Evolutionary conservation across 257 asterid genomes (phyloP).

Genomic region (Coffea canephora): DNA sequence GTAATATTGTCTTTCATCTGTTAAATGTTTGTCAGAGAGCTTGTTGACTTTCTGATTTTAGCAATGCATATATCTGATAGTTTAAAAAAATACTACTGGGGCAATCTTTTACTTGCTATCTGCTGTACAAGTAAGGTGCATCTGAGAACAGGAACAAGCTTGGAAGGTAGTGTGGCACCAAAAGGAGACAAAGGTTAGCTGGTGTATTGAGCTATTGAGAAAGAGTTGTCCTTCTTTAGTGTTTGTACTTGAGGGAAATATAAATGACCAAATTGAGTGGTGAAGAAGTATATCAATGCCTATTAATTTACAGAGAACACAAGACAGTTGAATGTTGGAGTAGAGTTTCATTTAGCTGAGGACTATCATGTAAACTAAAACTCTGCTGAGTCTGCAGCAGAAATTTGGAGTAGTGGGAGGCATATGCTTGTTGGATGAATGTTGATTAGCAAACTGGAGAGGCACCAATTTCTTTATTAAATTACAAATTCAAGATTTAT

Average conservation of each 20-base stretch:
- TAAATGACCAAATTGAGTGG: background rate
- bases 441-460: background rate
- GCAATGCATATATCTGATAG: background rate
- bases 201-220: background rate
- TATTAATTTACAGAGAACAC: background rate
- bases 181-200: background rate
- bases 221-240: background rate
- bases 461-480: background rate
- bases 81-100: background rate
- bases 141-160: background rate
- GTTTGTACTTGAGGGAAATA: background rate
- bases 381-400: background rate
- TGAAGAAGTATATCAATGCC: conserved; percentile 1
- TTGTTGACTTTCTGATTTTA: background rate
- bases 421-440: background rate
- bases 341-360: background rate
- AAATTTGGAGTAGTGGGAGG: background rate
- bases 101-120: background rate
- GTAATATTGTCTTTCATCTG: background rate
- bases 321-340: background rate
- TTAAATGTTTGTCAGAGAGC: background rate
- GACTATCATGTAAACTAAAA: background rate
- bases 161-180: background rate
- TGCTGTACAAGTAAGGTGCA: background rate
- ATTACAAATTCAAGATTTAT: background rate